Evolutionary conservation across 345 rosid species (phyloP), one percentile per base, ranked within the genome.

Genomic region (sweet orange (Citrus sinensis)): DNA sequence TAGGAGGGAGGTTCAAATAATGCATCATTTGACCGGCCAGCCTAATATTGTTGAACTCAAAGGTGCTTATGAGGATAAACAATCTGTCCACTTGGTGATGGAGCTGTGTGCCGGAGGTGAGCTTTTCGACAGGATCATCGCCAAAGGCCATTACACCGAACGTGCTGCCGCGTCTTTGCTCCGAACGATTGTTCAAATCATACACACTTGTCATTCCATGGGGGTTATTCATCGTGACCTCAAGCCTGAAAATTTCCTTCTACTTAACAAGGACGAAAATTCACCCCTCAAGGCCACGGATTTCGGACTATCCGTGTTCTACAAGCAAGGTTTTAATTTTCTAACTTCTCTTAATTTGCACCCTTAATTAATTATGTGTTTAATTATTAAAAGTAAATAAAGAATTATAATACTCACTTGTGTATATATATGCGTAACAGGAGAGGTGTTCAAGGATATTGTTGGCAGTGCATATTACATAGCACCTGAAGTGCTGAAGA

Each of bases 401-500:
- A 46, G 51, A 46, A 46, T 46, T 46, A 11, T 46, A 3, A 46
- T 46, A 46, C 51, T 46, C 17, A 11, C 5, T 11, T 46, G 17
- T 3, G 13, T 13, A 0, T 40, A 25, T 8, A 37, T 8, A 24
- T 6, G 13, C n/a, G 4, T 6, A 17, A 49, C 90, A 91, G 98
- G 98, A 71, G 98, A 94, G 19, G 91, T 86, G 34, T 94, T 92
- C 68, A 94, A 92, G 80, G 98, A 94, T 32, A 92, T 94, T 40
- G 98, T 94, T 55, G 98, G 98, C 1, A 94, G 98, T 49, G 98
- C 98, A 62, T 94, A 94, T 78, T 94, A 94, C 86, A 94, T 94
- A 71, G 98, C 98, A 22, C 98, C 98, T 5, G 98, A 94, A 82
- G 98, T 94, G 7, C 81, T 94, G 89, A 94, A 88, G 88, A 90